A percentile compares a stretch with the other conserved stretches of the same genome.
These are phyloP conservation scores for Ophiostoma sp. DNA, from an alignment of 2,329 filamentous ascomycete genomes.

Conservation along the genomic window DNA sequence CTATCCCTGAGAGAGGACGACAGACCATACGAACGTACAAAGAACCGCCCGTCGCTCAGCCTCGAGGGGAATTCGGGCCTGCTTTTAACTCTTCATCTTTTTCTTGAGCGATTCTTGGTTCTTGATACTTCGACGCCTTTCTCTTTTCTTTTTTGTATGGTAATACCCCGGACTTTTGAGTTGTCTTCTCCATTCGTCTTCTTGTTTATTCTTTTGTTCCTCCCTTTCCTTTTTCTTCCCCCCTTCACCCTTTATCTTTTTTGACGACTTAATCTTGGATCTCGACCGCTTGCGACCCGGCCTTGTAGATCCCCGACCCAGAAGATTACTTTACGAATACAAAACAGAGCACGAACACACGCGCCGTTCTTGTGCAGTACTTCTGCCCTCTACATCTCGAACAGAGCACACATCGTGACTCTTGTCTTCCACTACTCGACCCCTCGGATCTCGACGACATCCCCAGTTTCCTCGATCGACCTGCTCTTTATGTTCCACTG, in stretches of 20 bases:
- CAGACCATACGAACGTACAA: background rate
- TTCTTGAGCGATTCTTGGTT: background rate
- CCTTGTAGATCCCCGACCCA: background rate
- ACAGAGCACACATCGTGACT: background rate
- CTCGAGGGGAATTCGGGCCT: background rate
- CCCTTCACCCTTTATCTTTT: background rate
- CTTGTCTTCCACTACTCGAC: background rate
- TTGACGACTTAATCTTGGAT: background rate
- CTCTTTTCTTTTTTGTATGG: background rate
- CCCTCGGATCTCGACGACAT: background rate
- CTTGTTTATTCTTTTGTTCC: background rate
- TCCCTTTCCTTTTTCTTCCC: background rate
- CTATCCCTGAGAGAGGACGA: background rate
- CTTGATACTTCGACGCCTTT: background rate
- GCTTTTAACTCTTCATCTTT: background rate
- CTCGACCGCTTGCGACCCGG: conserved; percentile 4
- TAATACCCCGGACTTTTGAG: background rate
- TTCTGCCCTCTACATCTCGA: background rate
- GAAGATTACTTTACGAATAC: background rate
- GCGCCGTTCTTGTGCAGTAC: background rate
- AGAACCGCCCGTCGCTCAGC: conserved; percentile 10
- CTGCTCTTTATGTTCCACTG: background rate
- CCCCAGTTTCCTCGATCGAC: too few relatives aligned
- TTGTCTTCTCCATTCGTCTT: background rate
- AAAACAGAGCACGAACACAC: background rate